Evolutionary conservation across 1,139 yeast species (phyloP).

Genomic region (Kodamaea arcana): DNA sequence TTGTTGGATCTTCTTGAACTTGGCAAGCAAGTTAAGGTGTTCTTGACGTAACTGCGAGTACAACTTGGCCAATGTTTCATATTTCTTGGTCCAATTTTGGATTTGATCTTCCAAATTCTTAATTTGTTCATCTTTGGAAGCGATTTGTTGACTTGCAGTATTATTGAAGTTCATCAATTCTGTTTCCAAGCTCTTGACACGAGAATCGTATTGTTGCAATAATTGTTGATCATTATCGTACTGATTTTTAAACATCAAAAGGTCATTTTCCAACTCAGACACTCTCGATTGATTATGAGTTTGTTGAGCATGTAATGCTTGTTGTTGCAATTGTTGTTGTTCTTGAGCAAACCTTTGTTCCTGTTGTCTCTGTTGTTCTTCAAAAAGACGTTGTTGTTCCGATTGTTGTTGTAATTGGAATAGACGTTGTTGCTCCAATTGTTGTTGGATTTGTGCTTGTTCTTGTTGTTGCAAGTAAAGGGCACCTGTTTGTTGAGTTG

Average conservation of each 20-base stretch:
- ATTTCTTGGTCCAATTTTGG: constrained; percentile 76
- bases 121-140: constrained; percentile 73
- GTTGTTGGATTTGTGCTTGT: constrained; percentile 66
- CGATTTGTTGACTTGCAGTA: constrained; percentile 70
- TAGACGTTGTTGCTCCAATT: constrained; percentile 44
- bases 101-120: constrained; percentile 71
- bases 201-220: constrained; percentile 81
- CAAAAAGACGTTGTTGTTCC: constrained; percentile 60
- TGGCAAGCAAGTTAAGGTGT: constrained; percentile 74
- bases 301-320: constrained; percentile 41
- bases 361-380: constrained; percentile 74
- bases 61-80: constrained; percentile 83
- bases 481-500: constrained; percentile 48
- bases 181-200: constrained; percentile 77
- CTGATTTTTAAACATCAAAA: constrained; percentile 71
- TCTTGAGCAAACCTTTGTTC: constrained; percentile 38
- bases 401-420: constrained; percentile 45
- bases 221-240: constrained; percentile 83
- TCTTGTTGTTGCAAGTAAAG: constrained; percentile 50
- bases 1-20: constrained; percentile 80
- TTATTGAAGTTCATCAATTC: constrained; percentile 62
- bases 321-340: constrained; percentile 65
- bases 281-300: constrained; percentile 76
- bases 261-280: constrained; percentile 78
- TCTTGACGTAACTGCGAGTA: constrained; percentile 92